phyloP scores from a whole-genome alignment of 2,329 filamentous ascomycete species.

The Pestalotiopsis sp. region DNA sequence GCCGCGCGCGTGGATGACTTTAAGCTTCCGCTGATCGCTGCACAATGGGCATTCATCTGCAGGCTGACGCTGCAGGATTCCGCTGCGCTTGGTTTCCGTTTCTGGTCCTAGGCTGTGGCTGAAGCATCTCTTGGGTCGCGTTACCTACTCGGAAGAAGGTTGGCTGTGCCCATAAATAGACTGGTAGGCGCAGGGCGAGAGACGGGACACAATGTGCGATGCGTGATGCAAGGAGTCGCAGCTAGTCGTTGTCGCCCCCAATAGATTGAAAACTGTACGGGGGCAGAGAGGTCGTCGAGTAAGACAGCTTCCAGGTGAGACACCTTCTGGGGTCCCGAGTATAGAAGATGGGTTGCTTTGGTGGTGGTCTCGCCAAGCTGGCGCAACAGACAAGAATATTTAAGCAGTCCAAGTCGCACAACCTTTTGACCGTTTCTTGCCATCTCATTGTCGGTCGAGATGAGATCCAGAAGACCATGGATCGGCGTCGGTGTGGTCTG shows the following conservation, averaged over 20 bases:
- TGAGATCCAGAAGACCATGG: neutral
- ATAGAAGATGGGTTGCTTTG: too few species aligned
- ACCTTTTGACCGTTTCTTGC: neutral
- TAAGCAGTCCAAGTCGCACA: neutral
- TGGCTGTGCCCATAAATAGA: slow-evolving; percentile 3
- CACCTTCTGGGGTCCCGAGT: too few species aligned
- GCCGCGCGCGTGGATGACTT: neutral
- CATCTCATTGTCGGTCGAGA: neutral
- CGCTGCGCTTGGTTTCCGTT: neutral
- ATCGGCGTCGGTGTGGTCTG: neutral
- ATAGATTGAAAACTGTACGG: neutral
- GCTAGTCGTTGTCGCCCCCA: neutral
- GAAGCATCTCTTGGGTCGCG: neutral
- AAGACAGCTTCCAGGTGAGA: neutral
- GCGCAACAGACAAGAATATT: neutral
- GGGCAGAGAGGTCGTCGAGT: neutral
- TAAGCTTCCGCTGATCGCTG: neutral
- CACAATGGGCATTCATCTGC: neutral
- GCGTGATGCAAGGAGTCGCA: neutral
- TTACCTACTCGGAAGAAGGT: neutral
- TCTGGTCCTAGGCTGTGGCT: slow-evolving; percentile 3
- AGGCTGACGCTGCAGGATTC: neutral
- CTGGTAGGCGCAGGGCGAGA: neutral
- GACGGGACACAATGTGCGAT: neutral
- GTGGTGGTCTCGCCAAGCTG: too few species aligned